Base-by-base conservation (phyloP, 2,329 filamentous ascomycete genomes). In the Colletotrichum magnum region DNA sequence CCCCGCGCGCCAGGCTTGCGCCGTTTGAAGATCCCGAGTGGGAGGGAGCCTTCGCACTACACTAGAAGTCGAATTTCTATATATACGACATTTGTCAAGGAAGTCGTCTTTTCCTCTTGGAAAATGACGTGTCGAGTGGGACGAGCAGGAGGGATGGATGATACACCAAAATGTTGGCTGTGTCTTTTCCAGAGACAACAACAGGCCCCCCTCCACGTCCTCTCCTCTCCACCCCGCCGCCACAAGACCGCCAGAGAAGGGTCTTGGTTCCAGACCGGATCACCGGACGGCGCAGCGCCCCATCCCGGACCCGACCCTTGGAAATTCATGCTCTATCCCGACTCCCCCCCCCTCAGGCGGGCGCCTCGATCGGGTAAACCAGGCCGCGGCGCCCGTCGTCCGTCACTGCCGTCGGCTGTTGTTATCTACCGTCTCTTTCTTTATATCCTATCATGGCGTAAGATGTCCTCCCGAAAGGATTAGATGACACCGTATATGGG, bases 231-330 rank as follows among this genome's bases (percentile, higher is more conserved):
- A 26, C 5, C 7, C 15, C 53, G 53, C 32, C 39, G 28, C 50
- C 26, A 36, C 21, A n/a, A n/a, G 12, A 43, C 18, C 53, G 28
- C 28, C 2, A 32, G 28, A 32, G 10, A 26, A 21, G 2, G 45
- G n/a, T 21, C 21, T 24, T 41, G 47, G 36, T 60, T 58, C 62
- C 36, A 47, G 67, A 61, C 57, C 52, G 36, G 56, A 52, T 69
- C 56, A 45, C 16, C 62, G 21, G 26, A 60, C 43, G 57, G 51
- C 67, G 62, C 62, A 69, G 62, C 67, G 47, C 24, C 45, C 24
- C 45, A 61, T 36, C 32, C 32, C 21, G 21, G 21, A 48, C 63
- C 67, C 21, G 4, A 26, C 18, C 18, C 43, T 66, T 24, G 32
- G 32, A 24, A 16, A 26, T 61, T 50, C 26, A 67, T 69, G 56